Evolutionary conservation across 495 filamentous ascomycete genomes (phyloP).

Genomic region (Polyplosphaeria fusca): DNA sequence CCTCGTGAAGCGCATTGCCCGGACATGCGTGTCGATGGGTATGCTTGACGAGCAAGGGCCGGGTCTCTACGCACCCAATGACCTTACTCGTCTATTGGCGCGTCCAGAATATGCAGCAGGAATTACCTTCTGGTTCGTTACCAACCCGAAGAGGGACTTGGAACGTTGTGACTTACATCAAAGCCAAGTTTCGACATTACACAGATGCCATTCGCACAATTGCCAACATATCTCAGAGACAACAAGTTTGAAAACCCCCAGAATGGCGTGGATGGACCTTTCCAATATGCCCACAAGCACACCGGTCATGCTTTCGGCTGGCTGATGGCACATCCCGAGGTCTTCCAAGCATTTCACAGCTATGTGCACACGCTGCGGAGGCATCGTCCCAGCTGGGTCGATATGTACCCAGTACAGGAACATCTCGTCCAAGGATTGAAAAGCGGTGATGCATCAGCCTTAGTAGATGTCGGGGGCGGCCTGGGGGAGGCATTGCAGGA

Average conservation of each 20-base stretch:
- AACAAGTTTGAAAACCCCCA: conserved; percentile 3
- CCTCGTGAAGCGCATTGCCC: conserved; percentile 7
- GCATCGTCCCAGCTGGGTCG: conserved; percentile 2
- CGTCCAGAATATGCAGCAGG: conserved; percentile 1
- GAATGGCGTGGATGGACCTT: conserved; percentile 2
- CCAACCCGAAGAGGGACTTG: not conserved
- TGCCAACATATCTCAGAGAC: conserved; percentile 1
- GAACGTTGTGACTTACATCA: not conserved
- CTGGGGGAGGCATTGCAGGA: not conserved
- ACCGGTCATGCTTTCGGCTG: conserved; percentile 5
- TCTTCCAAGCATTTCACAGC: conserved; percentile 7
- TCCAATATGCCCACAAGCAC: not conserved
- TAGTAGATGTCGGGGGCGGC: conserved; percentile 10
- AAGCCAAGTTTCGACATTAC: not conserved
- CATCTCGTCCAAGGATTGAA: not conserved
- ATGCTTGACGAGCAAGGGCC: conserved; percentile 1
- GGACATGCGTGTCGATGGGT: conserved; percentile 3
- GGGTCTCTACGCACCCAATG: not conserved
- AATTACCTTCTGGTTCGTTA: not conserved
- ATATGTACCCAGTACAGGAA: conserved; percentile 5
- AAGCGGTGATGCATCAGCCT: not conserved
- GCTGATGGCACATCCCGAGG: conserved; percentile 7
- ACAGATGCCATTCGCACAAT: not conserved
- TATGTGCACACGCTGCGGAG: not conserved
- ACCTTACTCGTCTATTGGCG: not conserved